Evolutionary conservation across 2,329 filamentous ascomycete species (phyloP).

Genomic region (Alternaria sp.): DNA sequence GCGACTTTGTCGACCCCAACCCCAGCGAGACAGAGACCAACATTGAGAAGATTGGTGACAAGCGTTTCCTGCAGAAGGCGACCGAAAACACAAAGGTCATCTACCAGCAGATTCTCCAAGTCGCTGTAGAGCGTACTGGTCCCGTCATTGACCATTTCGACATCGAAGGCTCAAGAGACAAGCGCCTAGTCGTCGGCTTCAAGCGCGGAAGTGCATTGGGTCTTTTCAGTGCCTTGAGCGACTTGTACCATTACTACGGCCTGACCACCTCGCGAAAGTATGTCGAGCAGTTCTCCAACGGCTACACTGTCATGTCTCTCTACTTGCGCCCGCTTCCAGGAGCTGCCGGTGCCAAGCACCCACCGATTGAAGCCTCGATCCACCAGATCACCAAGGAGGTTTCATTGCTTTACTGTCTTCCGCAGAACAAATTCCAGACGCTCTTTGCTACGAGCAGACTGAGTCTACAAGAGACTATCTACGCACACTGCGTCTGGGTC

Average conservation of each 20-base stretch:
- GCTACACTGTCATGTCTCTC: slow-evolving; percentile 94
- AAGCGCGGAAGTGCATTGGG: slow-evolving; percentile 90
- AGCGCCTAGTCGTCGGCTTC: slow-evolving; percentile 93
- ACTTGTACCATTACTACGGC: slow-evolving; percentile 98
- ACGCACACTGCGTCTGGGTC: slow-evolving; percentile 96
- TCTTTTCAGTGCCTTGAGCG: slow-evolving; percentile 92
- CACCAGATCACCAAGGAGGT: slow-evolving; percentile 99
- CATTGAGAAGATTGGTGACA: slow-evolving; percentile 89
- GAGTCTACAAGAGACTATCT: slow-evolving; percentile 95
- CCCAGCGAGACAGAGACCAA: slow-evolving; percentile 80
- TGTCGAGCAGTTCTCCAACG: slow-evolving; percentile 97
- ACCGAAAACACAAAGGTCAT: slow-evolving; percentile 94
- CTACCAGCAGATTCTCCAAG: slow-evolving; percentile 91
- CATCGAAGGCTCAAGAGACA: slow-evolving; percentile 88
- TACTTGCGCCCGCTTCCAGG: slow-evolving; percentile 78
- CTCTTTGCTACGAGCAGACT: slow-evolving; percentile 86
- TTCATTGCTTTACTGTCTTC: slow-evolving; percentile 95
- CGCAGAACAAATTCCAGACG: slow-evolving; percentile 92
- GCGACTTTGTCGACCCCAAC: slow-evolving; percentile 80
- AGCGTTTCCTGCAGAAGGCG: slow-evolving; percentile 93
- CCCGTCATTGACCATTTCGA: slow-evolving; percentile 99
- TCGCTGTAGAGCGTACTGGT: slow-evolving; percentile 82
- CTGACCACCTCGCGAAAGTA: slow-evolving; percentile 97
- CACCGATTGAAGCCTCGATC: slow-evolving; percentile 91
- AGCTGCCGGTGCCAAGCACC: slow-evolving; percentile 59